Percentiles rank a stretch among this genome's conserved stretches.
Conservation (phyloP, 2,329 filamentous ascomycete species). For the Raffaelea ambrosiae region DNA sequence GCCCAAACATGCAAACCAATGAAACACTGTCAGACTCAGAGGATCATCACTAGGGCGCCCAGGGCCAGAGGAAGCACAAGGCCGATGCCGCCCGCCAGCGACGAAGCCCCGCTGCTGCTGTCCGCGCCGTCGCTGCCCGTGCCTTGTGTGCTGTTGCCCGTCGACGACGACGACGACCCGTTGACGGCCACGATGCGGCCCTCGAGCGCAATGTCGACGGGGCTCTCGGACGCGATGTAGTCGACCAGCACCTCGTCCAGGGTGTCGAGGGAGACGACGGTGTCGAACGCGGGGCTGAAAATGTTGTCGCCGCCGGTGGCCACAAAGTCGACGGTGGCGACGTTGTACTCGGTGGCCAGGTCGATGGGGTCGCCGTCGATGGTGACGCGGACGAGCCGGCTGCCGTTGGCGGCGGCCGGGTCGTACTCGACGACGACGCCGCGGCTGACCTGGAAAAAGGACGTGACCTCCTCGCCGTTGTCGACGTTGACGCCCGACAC, state of each 20-base stretch:
- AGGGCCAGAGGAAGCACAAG: no score
- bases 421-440: constrained; percentile 51
- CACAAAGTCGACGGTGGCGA: constrained; percentile 56
- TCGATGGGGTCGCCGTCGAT: constrained; percentile 41
- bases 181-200: constrained; percentile 3
- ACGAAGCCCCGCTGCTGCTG: no score
- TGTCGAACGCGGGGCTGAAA: not conserved
- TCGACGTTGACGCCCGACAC: constrained; percentile 47
- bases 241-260: constrained; percentile 5
- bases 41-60: no score
- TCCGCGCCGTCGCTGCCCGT: not conserved
- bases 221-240: constrained; percentile 3
- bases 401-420: constrained; percentile 37
- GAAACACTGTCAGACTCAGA: no score
- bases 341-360: constrained; percentile 35
- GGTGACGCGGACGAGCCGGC: constrained; percentile 42
- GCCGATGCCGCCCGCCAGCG: no score
- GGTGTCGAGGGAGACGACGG: constrained; percentile 2
- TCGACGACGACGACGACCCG: not conserved
- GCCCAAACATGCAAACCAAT: no score
- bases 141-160: not conserved
- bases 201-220: constrained; percentile 7
- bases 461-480: constrained; percentile 20
- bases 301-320: constrained; percentile 53
- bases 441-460: constrained; percentile 51